phyloP scores from a whole-genome alignment of 106 monocot genomes.

The Dioscorea alata region DNA sequence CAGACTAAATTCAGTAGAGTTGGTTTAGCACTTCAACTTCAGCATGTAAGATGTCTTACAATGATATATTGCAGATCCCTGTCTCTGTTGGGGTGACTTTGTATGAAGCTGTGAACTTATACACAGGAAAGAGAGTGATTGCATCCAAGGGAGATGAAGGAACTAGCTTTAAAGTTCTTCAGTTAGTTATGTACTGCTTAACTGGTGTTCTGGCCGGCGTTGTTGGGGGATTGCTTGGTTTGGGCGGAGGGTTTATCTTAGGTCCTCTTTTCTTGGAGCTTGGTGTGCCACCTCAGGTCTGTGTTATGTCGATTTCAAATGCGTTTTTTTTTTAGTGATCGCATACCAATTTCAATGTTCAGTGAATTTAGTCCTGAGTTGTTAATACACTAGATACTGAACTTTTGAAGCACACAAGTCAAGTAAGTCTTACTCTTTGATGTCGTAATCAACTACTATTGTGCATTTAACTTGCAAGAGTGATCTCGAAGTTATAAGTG shows the following conservation, averaged over 20 bases:
- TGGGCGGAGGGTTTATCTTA: slow-evolving; percentile 67
- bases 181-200: slow-evolving; percentile 40
- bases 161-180: slow-evolving; percentile 37
- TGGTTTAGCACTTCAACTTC: neutral
- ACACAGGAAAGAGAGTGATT: slow-evolving; percentile 58
- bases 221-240: slow-evolving; percentile 66
- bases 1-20: neutral
- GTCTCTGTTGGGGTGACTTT: slow-evolving; percentile 64
- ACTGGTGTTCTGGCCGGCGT: slow-evolving; percentile 49
- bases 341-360: no score
- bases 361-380: no score
- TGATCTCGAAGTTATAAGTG: no score
- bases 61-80: slow-evolving; percentile 46
- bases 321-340: no score
- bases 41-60: neutral
- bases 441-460: no score
- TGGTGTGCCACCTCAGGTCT: slow-evolving; percentile 62
- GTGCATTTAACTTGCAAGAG: no score
- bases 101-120: slow-evolving; percentile 61
- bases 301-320: neutral
- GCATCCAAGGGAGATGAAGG: slow-evolving; percentile 56
- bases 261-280: slow-evolving; percentile 73
- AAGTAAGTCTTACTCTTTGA: no score
- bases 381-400: no score
- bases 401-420: no score